Percentiles rank a stretch among this genome's conserved stretches.
phyloP scores from a whole-genome alignment of 371 early-diverging fungal species.

The Mucor sp. region DNA sequence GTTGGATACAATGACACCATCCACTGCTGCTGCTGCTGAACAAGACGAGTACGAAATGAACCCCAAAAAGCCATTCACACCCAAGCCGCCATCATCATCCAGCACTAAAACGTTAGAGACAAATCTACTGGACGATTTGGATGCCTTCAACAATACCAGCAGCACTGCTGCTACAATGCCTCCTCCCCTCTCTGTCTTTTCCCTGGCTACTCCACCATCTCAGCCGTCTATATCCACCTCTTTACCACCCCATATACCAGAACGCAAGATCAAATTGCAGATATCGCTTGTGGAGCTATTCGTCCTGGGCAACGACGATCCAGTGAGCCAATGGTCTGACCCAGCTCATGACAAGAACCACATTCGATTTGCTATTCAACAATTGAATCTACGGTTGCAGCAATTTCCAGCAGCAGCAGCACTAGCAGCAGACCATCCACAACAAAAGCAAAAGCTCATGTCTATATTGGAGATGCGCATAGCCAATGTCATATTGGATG shows the following conservation, averaged over 20 bases:
- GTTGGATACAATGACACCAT: conserved; percentile 17
- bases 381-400: conserved; percentile 41
- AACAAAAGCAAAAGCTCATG: conserved; percentile 24
- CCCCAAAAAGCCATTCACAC: neutral
- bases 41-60: neutral
- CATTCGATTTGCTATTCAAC: conserved; percentile 45
- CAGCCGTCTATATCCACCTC: neutral
- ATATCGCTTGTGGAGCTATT: conserved; percentile 44
- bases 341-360: conserved; percentile 41
- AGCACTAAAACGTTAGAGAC: neutral
- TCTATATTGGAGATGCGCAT: conserved; percentile 34
- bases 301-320: conserved; percentile 45
- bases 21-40: no score
- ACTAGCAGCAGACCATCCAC: neutral
- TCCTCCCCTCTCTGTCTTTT: neutral
- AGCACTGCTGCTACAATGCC: no score
- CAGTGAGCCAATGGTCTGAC: neutral
- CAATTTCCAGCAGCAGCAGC: conserved; percentile 13
- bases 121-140: conserved; percentile 16
- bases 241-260: neutral
- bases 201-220: neutral
- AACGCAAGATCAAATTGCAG: conserved; percentile 49
- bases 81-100: neutral
- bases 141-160: conserved; percentile 3
- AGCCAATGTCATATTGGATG: conserved; percentile 25